Percentiles rank a stretch among this genome's conserved stretches.
phyloP scores from a whole-genome alignment of 2,329 filamentous ascomycete species.

The Pseudomassariella vexata region DNA sequence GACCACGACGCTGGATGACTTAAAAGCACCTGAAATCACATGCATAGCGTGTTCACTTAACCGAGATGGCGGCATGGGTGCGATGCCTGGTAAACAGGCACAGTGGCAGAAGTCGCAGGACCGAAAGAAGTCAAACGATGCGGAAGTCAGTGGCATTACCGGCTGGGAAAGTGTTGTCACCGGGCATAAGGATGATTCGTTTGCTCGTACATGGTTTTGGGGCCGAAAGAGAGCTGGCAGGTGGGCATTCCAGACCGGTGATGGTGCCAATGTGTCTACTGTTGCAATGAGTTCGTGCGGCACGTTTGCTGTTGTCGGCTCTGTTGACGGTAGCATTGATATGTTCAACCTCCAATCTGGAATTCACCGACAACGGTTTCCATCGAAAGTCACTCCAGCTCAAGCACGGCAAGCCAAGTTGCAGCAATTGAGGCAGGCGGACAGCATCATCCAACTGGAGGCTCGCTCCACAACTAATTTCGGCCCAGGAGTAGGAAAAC shows the following conservation, averaged over 20 bases:
- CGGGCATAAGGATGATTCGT: constrained; percentile 78
- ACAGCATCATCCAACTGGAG: constrained; percentile 52
- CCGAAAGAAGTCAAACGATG: constrained; percentile 58
- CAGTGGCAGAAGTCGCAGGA: constrained; percentile 77
- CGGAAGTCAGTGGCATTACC: constrained; percentile 69
- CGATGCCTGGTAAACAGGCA: constrained; percentile 68
- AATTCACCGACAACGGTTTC: constrained; percentile 80
- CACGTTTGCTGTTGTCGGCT: constrained; percentile 88
- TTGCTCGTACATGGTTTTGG: constrained; percentile 96
- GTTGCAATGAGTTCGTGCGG: constrained; percentile 89
- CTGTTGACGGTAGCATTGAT: constrained; percentile 74
- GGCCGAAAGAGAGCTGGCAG: constrained; percentile 86
- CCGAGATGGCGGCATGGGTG: constrained; percentile 88
- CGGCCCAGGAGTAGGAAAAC: constrained; percentile 58
- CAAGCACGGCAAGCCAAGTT: constrained; percentile 73
- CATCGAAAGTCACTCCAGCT: constrained; percentile 67
- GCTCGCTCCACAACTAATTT: constrained; percentile 37
- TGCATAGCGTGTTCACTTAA: constrained; percentile 89
- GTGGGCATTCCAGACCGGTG: constrained; percentile 86
- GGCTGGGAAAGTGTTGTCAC: constrained; percentile 98
- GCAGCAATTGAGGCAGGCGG: constrained; percentile 53
- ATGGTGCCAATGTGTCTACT: constrained; percentile 75
- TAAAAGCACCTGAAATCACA: constrained; percentile 89
- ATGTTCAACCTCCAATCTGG: constrained; percentile 98
- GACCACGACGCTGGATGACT: constrained; percentile 60